phyloP scores from a whole-genome alignment of 2,329 filamentous ascomycete genomes.

The Pseudogymnoascus sp. region DNA sequence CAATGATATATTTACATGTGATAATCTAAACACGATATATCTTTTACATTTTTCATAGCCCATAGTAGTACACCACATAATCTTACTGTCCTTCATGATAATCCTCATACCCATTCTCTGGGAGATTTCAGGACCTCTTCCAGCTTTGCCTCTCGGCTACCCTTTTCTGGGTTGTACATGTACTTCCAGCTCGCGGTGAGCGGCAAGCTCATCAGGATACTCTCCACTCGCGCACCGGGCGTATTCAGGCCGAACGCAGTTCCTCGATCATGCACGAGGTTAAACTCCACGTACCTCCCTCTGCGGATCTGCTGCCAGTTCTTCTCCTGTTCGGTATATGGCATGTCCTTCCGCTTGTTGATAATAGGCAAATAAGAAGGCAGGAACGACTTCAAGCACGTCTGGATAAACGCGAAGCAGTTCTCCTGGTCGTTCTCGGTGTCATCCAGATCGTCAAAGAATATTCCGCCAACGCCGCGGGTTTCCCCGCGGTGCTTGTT shows the following conservation, averaged over 20 bases:
- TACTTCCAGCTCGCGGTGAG: slow-evolving; percentile 92
- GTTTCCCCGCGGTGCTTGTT: slow-evolving; percentile 85
- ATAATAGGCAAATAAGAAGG: slow-evolving; percentile 89
- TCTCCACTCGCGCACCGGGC: slow-evolving; percentile 85
- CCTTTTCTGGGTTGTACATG: slow-evolving; percentile 78
- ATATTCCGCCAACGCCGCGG: slow-evolving; percentile 89
- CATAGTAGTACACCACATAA: slow-evolving; percentile 7
- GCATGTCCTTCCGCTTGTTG: slow-evolving; percentile 82
- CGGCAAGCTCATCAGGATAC: slow-evolving; percentile 94
- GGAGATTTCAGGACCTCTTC: slow-evolving; percentile 63
- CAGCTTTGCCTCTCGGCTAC: slow-evolving; percentile 70
- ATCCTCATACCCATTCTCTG: slow-evolving; percentile 55
- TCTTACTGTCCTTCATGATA: background rate
- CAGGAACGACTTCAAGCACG: slow-evolving; percentile 78
- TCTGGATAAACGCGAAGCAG: slow-evolving; percentile 81
- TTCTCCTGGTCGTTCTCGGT: slow-evolving; percentile 80
- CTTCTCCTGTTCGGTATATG: slow-evolving; percentile 78
- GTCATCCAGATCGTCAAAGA: slow-evolving; percentile 95
- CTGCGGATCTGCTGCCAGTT: slow-evolving; percentile 92
- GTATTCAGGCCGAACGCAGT: slow-evolving; percentile 93
- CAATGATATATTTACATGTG: background rate
- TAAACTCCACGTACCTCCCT: slow-evolving; percentile 97
- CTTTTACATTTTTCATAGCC: background rate
- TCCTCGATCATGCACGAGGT: slow-evolving; percentile 91
- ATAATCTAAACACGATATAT: slow-evolving; percentile 7